Conservation (phyloP, 73 alveolate genomes). For the Symbiodinium pilosum region DNA sequence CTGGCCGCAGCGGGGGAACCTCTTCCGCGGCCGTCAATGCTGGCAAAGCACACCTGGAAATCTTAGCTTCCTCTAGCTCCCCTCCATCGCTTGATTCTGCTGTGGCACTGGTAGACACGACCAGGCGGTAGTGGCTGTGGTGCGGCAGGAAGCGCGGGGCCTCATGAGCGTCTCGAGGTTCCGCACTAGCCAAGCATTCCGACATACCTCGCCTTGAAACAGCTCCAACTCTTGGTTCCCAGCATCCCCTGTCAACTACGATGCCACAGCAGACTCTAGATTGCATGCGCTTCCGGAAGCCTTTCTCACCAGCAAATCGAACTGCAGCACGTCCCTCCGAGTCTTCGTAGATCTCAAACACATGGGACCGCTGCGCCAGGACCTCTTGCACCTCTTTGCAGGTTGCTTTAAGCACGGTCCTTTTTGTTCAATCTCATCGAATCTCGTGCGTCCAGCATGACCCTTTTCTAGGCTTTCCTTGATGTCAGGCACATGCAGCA, state of each 20-base stretch:
- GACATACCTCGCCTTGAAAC: neutral
- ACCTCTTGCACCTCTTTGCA: conserved; percentile 10
- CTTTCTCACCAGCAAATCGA: neutral
- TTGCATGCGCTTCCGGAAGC: too few species aligned
- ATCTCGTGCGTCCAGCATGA: too few species aligned
- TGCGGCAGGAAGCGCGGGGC: too few species aligned
- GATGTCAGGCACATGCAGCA: too few species aligned
- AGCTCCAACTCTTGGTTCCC: neutral
- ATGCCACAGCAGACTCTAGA: too few species aligned
- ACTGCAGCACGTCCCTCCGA: conserved; percentile 13
- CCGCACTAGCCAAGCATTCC: neutral
- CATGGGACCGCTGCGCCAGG: neutral
- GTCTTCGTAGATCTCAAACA: neutral
- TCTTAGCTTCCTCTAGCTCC: too few species aligned
- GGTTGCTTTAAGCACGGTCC: too few species aligned
- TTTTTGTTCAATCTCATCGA: too few species aligned
- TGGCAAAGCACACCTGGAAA: neutral
- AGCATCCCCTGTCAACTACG: neutral
- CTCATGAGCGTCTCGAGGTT: neutral
- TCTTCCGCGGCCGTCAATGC: neutral
- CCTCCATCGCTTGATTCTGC: neutral
- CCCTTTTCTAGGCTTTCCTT: too few species aligned
- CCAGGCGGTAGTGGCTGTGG: conserved; percentile 14
- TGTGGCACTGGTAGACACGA: neutral
- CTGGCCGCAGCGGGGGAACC: neutral